Evolutionary conservation across 441 rosid species (phyloP).

Genomic region (Breynia disticha): DNA sequence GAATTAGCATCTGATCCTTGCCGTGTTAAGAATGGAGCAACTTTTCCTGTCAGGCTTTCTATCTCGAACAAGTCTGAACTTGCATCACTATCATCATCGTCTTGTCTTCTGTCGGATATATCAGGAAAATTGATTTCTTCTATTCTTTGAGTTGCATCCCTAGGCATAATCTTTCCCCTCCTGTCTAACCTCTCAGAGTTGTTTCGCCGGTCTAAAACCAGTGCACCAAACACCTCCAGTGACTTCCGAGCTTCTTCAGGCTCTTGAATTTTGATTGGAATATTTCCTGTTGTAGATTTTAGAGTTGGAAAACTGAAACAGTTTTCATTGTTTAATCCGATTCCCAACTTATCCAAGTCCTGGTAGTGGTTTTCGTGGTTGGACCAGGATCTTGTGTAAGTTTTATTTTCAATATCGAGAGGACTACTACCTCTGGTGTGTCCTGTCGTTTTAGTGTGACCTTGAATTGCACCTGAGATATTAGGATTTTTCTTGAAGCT

Average conservation of each 20-base stretch:
- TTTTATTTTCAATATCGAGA: conserved; percentile 11
- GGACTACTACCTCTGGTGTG: conserved; percentile 3
- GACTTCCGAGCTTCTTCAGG: conserved; percentile 37
- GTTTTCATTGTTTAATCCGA: conserved; percentile 16
- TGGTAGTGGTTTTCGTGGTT: neutral
- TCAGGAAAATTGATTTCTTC: conserved; percentile 24
- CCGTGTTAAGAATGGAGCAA: conserved; percentile 39
- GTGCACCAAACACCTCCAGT: conserved; percentile 55
- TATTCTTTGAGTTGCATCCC: conserved; percentile 27
- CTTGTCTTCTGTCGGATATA: conserved; percentile 8
- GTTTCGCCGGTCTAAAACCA: conserved; percentile 26
- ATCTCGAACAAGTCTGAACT: conserved; percentile 91
- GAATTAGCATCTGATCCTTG: conserved; percentile 50
- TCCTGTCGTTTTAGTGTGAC: conserved; percentile 6
- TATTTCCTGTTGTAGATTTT: conserved; percentile 18
- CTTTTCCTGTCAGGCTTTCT: conserved; percentile 59
- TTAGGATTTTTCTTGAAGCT: conserved; percentile 33
- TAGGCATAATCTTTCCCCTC: conserved; percentile 31
- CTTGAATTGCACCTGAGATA: conserved; percentile 13
- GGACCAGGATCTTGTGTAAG: conserved; percentile 11
- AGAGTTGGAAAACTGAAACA: conserved; percentile 22
- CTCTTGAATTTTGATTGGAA: conserved; percentile 15
- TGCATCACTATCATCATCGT: conserved; percentile 51
- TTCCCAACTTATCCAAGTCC: conserved; percentile 5
- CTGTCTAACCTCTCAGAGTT: conserved; percentile 26